These are phyloP conservation scores for Nemania sp. DNA, from an alignment of 2,329 filamentous ascomycete species.

Conservation along the genomic window DNA sequence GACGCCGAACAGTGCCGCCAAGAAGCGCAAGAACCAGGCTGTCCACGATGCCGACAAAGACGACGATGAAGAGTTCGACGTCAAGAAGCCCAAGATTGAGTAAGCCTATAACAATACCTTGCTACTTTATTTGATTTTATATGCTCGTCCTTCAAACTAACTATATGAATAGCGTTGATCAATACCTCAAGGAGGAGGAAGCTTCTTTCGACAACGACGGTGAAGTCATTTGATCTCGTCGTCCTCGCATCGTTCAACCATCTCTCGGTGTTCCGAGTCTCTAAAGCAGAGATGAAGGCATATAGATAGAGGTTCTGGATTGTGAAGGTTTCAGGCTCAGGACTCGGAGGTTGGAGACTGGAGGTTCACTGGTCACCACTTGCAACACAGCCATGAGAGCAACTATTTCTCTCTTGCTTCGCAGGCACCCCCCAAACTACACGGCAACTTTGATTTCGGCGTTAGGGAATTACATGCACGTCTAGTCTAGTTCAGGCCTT, in stretches of 20 bases:
- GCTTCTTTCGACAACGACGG: background rate
- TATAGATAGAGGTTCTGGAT: background rate
- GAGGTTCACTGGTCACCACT: background rate
- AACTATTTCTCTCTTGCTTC: background rate
- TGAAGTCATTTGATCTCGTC: background rate
- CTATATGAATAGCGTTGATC: background rate
- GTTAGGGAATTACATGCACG: background rate
- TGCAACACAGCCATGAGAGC: background rate
- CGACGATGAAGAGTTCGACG: background rate
- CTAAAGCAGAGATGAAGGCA: background rate
- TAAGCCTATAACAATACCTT: conserved; percentile 10
- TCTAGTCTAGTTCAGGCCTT: background rate
- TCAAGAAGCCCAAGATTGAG: conserved; percentile 25
- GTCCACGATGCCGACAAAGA: conserved; percentile 1
- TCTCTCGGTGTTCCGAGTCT: background rate
- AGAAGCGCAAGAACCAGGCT: background rate
- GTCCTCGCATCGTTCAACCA: background rate
- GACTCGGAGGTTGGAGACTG: background rate
- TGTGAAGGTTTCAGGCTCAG: background rate
- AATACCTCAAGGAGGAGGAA: background rate
- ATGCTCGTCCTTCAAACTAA: background rate
- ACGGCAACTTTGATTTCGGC: conserved; percentile 9
- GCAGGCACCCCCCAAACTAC: background rate
- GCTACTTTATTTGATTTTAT: background rate
- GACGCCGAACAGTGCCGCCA: background rate